phyloP scores from a whole-genome alignment of 2,329 filamentous ascomycete species.

The Corynespora cassiicola region DNA sequence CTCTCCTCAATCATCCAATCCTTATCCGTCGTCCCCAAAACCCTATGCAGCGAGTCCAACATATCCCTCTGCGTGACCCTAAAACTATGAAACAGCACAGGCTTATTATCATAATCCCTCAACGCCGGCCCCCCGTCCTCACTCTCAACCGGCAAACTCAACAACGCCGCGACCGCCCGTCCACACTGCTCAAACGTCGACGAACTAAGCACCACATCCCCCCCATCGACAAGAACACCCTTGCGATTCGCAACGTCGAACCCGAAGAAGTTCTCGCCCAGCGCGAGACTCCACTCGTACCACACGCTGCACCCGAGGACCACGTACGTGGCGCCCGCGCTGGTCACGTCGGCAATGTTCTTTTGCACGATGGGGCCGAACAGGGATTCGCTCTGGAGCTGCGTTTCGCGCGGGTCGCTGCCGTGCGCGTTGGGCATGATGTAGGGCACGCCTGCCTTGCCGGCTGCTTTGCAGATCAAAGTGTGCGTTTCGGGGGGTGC shows the following conservation, averaged over 20 bases:
- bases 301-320: constrained; percentile 24
- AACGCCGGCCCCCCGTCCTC: constrained; percentile 27
- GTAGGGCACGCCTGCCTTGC: constrained; percentile 40
- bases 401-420: constrained; percentile 27
- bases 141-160: constrained; percentile 40
- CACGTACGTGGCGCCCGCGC: constrained; percentile 27
- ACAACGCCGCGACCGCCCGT: constrained; percentile 56
- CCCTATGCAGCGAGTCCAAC: constrained; percentile 65
- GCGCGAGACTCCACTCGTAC: constrained; percentile 41
- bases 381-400: constrained; percentile 2
- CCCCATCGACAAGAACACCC: constrained; percentile 55
- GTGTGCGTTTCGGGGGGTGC: constrained; percentile 29
- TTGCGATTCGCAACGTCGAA: constrained; percentile 37
- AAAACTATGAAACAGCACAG: no score
- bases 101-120: constrained; percentile 56
- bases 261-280: constrained; percentile 27
- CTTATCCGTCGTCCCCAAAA: constrained; percentile 61
- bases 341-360: constrained; percentile 23
- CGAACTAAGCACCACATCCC: constrained; percentile 61
- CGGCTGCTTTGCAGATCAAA: constrained; percentile 37
- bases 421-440: constrained; percentile 45
- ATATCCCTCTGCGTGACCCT: constrained; percentile 68
- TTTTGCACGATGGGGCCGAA: constrained; percentile 1
- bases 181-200: constrained; percentile 65
- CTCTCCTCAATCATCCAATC: no score